Evolutionary conservation across 441 rosid genomes (phyloP).

Genomic region (Populus hybrid): DNA sequence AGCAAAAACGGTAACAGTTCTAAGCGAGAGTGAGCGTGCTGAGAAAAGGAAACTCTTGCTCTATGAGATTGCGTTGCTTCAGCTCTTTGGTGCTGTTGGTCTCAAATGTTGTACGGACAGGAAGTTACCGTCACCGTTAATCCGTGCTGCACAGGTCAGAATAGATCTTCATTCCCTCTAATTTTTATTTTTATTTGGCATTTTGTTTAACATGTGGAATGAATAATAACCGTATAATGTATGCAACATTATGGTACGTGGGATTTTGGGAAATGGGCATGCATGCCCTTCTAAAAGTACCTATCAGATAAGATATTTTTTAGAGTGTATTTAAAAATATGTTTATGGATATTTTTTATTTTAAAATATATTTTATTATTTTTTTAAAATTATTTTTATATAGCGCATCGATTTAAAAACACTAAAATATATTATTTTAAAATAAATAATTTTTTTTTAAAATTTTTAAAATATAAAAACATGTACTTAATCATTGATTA

Average conservation of each 20-base stretch:
- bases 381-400: too few relatives aligned
- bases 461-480: too few relatives aligned
- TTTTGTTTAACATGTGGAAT: too few relatives aligned
- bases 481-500: not conserved
- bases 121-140: conserved; percentile 49
- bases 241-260: not conserved
- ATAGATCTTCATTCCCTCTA: not conserved
- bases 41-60: conserved; percentile 58
- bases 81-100: conserved; percentile 57
- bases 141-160: conserved; percentile 46
- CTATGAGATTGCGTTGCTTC: conserved; percentile 65
- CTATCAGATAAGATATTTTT: not conserved
- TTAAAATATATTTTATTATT: too few relatives aligned
- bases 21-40: conserved; percentile 25
- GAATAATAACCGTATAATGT: too few relatives aligned
- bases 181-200: not conserved
- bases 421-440: too few relatives aligned
- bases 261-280: not conserved
- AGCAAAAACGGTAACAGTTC: conserved; percentile 19
- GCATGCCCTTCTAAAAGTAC: not conserved
- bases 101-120: conserved; percentile 26
- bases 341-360: too few relatives aligned
- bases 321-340: too few relatives aligned
- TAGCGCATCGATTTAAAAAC: too few relatives aligned
- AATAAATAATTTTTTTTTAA: too few relatives aligned